Percentiles rank a stretch among this genome's conserved stretches.
Evolutionary conservation across 2,329 filamentous ascomycete species (phyloP).

Genomic region (Aspergillus cejpii): DNA sequence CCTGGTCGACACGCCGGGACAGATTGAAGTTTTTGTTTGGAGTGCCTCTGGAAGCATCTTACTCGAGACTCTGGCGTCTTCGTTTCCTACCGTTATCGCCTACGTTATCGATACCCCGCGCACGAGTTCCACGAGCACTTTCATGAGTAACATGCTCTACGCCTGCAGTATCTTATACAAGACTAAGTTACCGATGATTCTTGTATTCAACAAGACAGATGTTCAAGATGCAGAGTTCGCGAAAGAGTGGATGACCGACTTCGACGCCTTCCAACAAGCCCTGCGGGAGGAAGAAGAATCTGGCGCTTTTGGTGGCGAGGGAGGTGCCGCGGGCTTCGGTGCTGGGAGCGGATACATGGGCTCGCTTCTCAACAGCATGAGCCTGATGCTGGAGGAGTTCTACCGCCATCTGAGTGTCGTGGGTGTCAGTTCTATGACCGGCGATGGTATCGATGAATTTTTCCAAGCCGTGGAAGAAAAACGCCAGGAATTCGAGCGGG

Average conservation of each 20-base stretch:
- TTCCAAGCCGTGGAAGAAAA: conserved; percentile 85
- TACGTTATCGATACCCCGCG: conserved; percentile 97
- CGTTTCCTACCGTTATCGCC: conserved; percentile 92
- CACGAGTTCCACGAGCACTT: conserved; percentile 86
- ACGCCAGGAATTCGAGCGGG: conserved; percentile 75
- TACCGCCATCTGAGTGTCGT: conserved; percentile 92
- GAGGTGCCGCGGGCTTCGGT: conserved; percentile 52
- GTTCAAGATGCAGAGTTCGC: conserved; percentile 86
- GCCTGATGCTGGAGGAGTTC: conserved; percentile 92
- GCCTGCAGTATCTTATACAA: conserved; percentile 98
- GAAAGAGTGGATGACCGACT: conserved; percentile 99
- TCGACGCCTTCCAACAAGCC: conserved; percentile 87
- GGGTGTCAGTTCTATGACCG: conserved; percentile 86
- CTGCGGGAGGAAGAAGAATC: conserved; percentile 71
- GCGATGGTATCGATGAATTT: conserved; percentile 86
- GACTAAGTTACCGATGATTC: conserved; percentile 94
- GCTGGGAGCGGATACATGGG: conserved; percentile 93
- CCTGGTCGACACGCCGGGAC: conserved; percentile 88
- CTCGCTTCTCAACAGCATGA: conserved; percentile 94
- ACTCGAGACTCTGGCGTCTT: conserved; percentile 83
- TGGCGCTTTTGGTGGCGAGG: conserved; percentile 67
- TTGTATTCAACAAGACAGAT: conserved; percentile 99
- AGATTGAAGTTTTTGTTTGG: conserved; percentile 99
- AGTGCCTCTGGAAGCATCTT: conserved; percentile 91
- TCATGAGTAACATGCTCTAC: conserved; percentile 99